These are phyloP conservation scores for Ophiostoma sp. DNA, from an alignment of 2,329 filamentous ascomycete genomes.

Conservation along the genomic window DNA sequence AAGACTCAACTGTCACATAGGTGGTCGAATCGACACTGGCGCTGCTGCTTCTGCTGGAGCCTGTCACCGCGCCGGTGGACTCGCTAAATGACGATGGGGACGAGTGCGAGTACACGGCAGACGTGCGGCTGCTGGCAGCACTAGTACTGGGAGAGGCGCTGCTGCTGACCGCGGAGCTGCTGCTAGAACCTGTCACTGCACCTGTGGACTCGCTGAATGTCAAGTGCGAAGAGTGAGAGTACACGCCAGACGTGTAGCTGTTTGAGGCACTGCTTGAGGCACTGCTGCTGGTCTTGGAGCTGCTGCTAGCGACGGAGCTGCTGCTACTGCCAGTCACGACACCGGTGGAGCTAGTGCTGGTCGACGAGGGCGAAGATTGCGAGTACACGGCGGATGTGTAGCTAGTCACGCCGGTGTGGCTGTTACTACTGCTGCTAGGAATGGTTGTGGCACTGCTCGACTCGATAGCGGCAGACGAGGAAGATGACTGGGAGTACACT, in stretches of 20 bases:
- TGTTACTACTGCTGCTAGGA: not conserved
- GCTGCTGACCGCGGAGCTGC: not conserved
- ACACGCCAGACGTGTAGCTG: not conserved
- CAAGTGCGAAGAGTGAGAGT: not conserved
- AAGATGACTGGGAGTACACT: not conserved
- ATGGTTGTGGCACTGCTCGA: not conserved
- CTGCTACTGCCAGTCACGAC: not conserved
- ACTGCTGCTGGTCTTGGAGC: not conserved
- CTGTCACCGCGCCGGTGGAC: not conserved
- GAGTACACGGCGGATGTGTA: slow-evolving; percentile 2
- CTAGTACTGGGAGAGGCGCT: not conserved
- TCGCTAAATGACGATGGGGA: not conserved
- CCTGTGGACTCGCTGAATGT: not conserved
- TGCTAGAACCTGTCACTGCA: not conserved
- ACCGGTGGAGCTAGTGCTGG: not conserved
- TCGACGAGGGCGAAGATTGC: not conserved
- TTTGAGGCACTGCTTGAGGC: not conserved
- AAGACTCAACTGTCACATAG: slow-evolving; percentile 21
- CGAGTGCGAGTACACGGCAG: not conserved
- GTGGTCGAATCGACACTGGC: not conserved
- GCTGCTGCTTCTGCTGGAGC: not conserved
- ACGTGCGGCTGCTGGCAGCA: not conserved
- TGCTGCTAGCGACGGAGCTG: no score
- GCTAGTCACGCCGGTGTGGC: not conserved
- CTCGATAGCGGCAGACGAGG: not conserved